Conservation (phyloP, 2,329 filamentous ascomycete species). For the Aspergillus sp. region DNA sequence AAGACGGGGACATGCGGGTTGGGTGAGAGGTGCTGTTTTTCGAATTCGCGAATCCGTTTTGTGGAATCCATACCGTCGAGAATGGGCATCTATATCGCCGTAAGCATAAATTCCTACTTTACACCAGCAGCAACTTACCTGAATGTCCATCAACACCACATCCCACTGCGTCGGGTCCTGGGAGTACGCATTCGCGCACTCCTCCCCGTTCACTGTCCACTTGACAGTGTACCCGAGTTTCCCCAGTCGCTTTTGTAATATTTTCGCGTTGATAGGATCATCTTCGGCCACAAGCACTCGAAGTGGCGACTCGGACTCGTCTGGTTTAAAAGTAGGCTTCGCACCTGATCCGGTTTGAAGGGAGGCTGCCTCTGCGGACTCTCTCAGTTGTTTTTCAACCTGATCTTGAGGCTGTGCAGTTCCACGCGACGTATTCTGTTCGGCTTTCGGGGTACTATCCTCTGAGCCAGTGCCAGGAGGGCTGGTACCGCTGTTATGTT, state of each 20-base stretch:
- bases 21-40: conserved; percentile 48
- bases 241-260: conserved; percentile 77
- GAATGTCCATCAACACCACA: conserved; percentile 89
- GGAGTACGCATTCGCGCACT: conserved; percentile 71
- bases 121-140: conserved; percentile 56
- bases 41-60: conserved; percentile 76
- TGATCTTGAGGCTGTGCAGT: too few relatives aligned
- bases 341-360: not conserved
- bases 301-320: not conserved
- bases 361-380: not conserved
- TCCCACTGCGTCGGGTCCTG: conserved; percentile 67
- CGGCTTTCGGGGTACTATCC: not conserved
- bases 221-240: conserved; percentile 71
- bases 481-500: not conserved
- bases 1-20: conserved; percentile 72
- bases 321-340: not conserved
- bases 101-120: not conserved
- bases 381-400: not conserved
- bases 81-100: conserved; percentile 75
- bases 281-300: conserved; percentile 79
- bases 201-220: conserved; percentile 79
- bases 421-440: not conserved
- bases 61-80: conserved; percentile 83
- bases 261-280: conserved; percentile 83
- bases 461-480: not conserved